Evolutionary conservation across 2,329 filamentous ascomycete genomes (phyloP).

Genomic region (Capronia coronata): DNA sequence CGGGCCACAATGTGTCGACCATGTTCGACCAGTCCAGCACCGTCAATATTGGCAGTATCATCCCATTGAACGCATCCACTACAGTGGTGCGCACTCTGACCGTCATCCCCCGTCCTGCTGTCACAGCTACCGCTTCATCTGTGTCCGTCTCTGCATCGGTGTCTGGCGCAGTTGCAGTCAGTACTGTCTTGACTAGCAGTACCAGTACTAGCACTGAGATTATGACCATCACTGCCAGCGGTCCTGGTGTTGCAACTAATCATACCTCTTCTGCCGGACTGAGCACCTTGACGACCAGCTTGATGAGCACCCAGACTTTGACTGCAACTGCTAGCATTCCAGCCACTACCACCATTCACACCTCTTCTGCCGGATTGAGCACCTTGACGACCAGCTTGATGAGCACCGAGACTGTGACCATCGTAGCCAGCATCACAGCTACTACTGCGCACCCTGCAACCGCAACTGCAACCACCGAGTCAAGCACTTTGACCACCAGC

Average conservation of each 20-base stretch:
- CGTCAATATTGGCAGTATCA: neutral
- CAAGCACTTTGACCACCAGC: no score
- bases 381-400: no score
- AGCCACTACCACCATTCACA: no score
- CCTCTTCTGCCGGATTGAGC: no score
- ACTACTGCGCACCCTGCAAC: no score
- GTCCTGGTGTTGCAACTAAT: no score
- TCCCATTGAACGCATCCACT: neutral
- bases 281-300: no score
- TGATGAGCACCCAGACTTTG: no score
- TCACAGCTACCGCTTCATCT: neutral
- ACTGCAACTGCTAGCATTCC: no score
- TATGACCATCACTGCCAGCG: neutral
- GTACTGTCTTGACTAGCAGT: neutral
- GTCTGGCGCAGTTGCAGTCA: neutral
- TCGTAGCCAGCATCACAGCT: no score
- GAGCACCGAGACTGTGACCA: neutral
- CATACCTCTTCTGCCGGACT: no score
- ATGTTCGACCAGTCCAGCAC: neutral
- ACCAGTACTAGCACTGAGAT: neutral
- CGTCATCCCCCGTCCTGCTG: neutral
- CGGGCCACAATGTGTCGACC: neutral
- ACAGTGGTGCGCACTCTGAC: neutral
- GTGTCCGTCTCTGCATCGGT: neutral
- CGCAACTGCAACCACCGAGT: no score